Base-by-base conservation (phyloP, 176 grass and related monocot genomes). In the Otatea glauca region DNA sequence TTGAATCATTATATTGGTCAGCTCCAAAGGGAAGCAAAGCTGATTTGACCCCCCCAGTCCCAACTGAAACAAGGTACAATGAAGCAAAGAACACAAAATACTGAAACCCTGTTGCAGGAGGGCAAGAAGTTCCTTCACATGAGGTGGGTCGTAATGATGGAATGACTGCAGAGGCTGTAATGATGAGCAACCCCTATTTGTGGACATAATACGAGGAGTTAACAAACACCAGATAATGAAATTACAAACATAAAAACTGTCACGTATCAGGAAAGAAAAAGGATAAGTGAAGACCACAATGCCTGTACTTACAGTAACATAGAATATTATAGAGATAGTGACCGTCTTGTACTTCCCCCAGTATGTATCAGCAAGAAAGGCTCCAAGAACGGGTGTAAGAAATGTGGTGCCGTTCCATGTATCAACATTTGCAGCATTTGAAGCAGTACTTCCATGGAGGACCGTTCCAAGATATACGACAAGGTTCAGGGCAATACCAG, bases 291-390 rank as follows among this genome's bases (percentile, higher is more conserved):
- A 77, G 37, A n/a, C 9, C 14, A 35, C 35, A 11, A 58, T 15
- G 27, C 5, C 17, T 65, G 70, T 54, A 79, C 89, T 84, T 90
- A 98, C 95, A 62, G 82, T 58, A 60, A 98, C 71, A 81, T 98
- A 98, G n/a, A 98, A 78, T 53, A 92, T 70, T 68, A 85, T 78
- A 38, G 93, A 93, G 80, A 93, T 90, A 10, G 72, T 13, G 0
- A 90, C 77, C 12, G 96, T 98, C 77, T 89, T 98, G 83, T 98
- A 93, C 80, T 95, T 95, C 37, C 96, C 96, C 93, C 81, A 95
- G 73, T 93, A 98, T 18, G 93, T 83, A 71, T 98, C 96, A 61
- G 93, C 91, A 47, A 98, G 81, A 83, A 98, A 81, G 20, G 92
- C 96, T 29, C 96, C 91, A n/a, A 98, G 65, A 15, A 98, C 60